Conservation (phyloP, 2,329 filamentous ascomycete genomes). For the Pseudofabraea citricarpa region DNA sequence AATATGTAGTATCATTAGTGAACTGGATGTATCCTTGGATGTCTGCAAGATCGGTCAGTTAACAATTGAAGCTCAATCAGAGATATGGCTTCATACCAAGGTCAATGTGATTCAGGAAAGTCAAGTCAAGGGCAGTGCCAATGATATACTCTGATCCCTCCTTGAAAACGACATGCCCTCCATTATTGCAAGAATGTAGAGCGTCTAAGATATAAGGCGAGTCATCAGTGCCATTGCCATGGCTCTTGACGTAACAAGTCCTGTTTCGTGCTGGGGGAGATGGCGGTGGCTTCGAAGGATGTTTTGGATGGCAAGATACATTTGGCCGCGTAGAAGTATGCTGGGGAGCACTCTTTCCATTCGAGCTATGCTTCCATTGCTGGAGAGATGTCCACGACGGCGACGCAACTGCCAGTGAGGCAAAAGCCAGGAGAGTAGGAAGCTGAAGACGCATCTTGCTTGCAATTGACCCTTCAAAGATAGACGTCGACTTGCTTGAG, state of each 20-base stretch:
- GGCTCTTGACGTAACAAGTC: constrained; percentile 22
- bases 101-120: constrained; percentile 59
- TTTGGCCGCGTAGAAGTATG: constrained; percentile 19
- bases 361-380: constrained; percentile 9
- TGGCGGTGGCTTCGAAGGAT: constrained; percentile 12
- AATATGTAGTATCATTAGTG: constrained; percentile 63
- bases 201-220: constrained; percentile 46
- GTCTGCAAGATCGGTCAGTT: constrained; percentile 31
- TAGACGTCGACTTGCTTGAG: not conserved
- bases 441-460: constrained; percentile 22
- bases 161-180: constrained; percentile 52
- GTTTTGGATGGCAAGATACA: constrained; percentile 17
- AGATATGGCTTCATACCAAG: constrained; percentile 37
- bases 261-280: constrained; percentile 14
- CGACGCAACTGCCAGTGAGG: constrained; percentile 16
- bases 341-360: constrained; percentile 8
- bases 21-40: constrained; percentile 58
- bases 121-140: constrained; percentile 60
- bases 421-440: constrained; percentile 13
- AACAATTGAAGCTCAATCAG: no score
- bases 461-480: no score
- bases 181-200: constrained; percentile 54
- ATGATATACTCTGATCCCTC: constrained; percentile 53
- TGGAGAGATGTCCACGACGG: constrained; percentile 15
- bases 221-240: constrained; percentile 26